phyloP scores from a whole-genome alignment of 345 rosid genomes.

The Brassica rapa region DNA sequence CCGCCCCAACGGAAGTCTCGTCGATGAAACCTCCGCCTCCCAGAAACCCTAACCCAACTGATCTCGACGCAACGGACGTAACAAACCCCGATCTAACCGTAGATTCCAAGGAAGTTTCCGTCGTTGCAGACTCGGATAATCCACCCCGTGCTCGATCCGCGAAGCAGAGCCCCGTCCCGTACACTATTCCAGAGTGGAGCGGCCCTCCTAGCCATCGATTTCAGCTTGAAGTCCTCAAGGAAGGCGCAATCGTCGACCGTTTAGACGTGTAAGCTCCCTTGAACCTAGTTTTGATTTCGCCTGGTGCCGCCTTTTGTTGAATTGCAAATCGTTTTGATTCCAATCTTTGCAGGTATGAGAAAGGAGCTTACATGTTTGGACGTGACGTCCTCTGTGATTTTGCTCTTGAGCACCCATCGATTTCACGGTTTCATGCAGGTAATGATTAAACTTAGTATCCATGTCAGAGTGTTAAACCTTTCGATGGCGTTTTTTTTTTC shows the following conservation, averaged over 20 bases:
- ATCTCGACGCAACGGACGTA: conserved; percentile 19
- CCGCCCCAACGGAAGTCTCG: conserved; percentile 8
- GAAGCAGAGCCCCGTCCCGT: conserved; percentile 57
- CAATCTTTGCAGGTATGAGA: conserved; percentile 54
- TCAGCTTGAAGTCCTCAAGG: conserved; percentile 77
- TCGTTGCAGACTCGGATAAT: conserved; percentile 6
- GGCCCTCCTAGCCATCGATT: conserved; percentile 68
- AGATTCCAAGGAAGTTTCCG: conserved; percentile 13
- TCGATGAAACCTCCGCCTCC: conserved; percentile 53
- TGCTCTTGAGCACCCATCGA: conserved; percentile 81
- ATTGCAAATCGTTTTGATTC: not conserved
- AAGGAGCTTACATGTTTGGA: conserved; percentile 97
- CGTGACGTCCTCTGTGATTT: conserved; percentile 87
- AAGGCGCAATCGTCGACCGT: conserved; percentile 71
- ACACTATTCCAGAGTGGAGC: conserved; percentile 89
- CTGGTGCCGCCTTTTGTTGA: not conserved
- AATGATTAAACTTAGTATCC: not conserved
- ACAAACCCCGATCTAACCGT: not conserved
- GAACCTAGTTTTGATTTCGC: not conserved
- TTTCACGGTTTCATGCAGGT: conserved; percentile 98
- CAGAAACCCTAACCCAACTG: conserved; percentile 33
- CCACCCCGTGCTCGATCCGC: conserved; percentile 19
- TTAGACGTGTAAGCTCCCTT: conserved; percentile 52
- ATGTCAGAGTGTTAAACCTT: not conserved
- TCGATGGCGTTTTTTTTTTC: not conserved